Percentiles rank a stretch among this genome's conserved stretches.
Evolutionary conservation across 148 eudicot species (phyloP).

Genomic region (Vaccinium darrowii): DNA sequence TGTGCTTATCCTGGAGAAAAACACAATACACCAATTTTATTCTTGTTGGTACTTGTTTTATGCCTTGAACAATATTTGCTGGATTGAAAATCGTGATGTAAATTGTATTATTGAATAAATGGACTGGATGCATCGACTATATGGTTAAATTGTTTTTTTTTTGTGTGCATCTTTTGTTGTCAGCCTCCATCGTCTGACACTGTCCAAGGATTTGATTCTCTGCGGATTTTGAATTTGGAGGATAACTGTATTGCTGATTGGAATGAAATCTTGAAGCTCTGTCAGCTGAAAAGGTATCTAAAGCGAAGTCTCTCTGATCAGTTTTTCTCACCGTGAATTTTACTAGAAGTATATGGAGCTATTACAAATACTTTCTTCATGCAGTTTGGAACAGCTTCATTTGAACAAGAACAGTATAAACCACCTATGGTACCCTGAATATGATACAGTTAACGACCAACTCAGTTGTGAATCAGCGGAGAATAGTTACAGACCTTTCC

Average conservation of each 20-base stretch:
- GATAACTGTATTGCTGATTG: constrained; percentile 76
- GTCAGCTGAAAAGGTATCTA: constrained; percentile 58
- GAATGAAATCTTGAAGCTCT: constrained; percentile 81
- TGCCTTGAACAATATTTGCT: not conserved
- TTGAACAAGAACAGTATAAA: constrained; percentile 71
- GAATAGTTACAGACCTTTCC: constrained; percentile 40
- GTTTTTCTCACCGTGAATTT: not conserved
- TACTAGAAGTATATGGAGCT: not conserved
- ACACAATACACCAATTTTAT: not conserved
- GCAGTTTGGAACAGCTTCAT: constrained; percentile 83
- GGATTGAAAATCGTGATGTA: not conserved
- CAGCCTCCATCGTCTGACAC: constrained; percentile 55
- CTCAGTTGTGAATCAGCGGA: constrained; percentile 20
- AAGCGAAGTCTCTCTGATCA: not conserved
- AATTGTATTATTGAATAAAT: constrained; percentile 5
- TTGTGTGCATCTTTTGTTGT: constrained; percentile 5
- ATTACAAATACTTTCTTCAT: constrained; percentile 16
- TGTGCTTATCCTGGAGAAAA: not conserved
- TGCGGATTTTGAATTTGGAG: constrained; percentile 74
- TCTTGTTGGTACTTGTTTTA: not conserved
- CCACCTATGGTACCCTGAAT: constrained; percentile 53
- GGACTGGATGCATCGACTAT: not conserved
- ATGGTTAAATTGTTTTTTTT: not conserved
- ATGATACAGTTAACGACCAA: constrained; percentile 26
- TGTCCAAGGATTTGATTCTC: constrained; percentile 74